Conservation (phyloP, 371 early-diverging fungal genomes). For the Massospora cicadina region DNA sequence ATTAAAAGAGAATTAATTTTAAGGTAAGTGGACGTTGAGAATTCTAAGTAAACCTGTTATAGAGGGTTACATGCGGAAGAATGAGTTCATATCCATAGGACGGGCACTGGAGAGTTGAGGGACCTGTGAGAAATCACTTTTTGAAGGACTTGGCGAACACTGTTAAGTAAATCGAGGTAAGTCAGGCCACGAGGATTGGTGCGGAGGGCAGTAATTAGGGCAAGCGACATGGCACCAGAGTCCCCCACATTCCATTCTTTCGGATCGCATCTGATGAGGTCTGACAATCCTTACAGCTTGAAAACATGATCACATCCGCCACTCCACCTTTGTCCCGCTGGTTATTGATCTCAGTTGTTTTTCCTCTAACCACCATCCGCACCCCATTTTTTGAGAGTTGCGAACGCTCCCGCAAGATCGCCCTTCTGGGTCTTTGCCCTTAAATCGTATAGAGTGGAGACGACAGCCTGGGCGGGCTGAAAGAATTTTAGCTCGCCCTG, state of each 20-base stretch:
- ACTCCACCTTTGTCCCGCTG: slow-evolving; percentile 28
- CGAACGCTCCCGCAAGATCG: slow-evolving; percentile 19
- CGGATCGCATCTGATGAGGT: slow-evolving; percentile 67
- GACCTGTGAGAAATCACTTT: slow-evolving; percentile 34
- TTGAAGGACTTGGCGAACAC: slow-evolving; percentile 27
- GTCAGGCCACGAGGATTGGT: slow-evolving; percentile 18
- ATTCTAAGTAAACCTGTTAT: too few species aligned
- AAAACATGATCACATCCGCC: slow-evolving; percentile 73
- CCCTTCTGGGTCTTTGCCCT: slow-evolving; percentile 19
- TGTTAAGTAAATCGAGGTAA: slow-evolving; percentile 36
- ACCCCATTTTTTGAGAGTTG: slow-evolving; percentile 20
- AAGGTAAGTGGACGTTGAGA: too few species aligned
- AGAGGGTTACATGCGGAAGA: slow-evolving; percentile 9
- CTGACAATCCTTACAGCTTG: slow-evolving; percentile 31
- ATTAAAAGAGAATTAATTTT: too few species aligned
- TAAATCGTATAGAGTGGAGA: slow-evolving; percentile 21
- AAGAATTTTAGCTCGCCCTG: slow-evolving; percentile 29
- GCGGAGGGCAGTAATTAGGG: slow-evolving; percentile 32
- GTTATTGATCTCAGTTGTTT: slow-evolving; percentile 23
- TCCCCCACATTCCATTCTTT: slow-evolving; percentile 51
- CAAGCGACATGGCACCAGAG: slow-evolving; percentile 66
- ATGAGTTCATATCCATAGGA: slow-evolving; percentile 31
- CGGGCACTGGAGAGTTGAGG: slow-evolving; percentile 48
- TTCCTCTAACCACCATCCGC: slow-evolving; percentile 13
- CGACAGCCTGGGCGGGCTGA: slow-evolving; percentile 14